A percentile compares a stretch with the other conserved stretches of the same genome.
phyloP scores from a whole-genome alignment of 352 stramenopile species.

The Globisporangium mamillatum region DNA sequence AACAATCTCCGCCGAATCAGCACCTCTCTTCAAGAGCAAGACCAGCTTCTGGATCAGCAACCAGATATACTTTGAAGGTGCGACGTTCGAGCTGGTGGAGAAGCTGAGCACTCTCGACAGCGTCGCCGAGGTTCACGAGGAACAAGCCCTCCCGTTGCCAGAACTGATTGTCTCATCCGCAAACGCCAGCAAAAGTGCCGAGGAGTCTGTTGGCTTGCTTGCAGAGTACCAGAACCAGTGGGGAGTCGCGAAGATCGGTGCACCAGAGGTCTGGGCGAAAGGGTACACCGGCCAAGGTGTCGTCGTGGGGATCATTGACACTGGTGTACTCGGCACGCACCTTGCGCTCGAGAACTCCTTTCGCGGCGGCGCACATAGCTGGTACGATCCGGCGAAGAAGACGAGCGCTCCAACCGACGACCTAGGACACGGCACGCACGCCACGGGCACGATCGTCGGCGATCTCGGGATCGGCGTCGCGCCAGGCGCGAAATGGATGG shows the following conservation, averaged over 20 bases:
- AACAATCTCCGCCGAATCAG: neutral
- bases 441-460: neutral
- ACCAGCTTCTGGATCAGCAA: slow-evolving; percentile 22
- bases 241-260: neutral
- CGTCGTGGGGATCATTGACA: neutral
- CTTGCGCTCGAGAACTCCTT: neutral
- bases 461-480: neutral
- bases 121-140: slow-evolving; percentile 17
- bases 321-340: neutral
- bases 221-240: neutral
- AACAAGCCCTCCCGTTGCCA: slow-evolving; percentile 14
- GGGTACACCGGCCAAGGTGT: neutral
- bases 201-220: too few species aligned
- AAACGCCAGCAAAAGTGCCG: neutral
- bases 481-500: neutral
- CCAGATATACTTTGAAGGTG: slow-evolving; percentile 16
- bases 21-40: slow-evolving; percentile 9
- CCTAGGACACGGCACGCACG: neutral
- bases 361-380: neutral
- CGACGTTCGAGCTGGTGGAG: slow-evolving; percentile 19
- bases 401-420: neutral
- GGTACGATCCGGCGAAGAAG: neutral
- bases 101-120: slow-evolving; percentile 11
- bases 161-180: neutral
- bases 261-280: neutral